Conservation (phyloP, 441 rosid genomes). For the Adansonia grandidieri region DNA sequence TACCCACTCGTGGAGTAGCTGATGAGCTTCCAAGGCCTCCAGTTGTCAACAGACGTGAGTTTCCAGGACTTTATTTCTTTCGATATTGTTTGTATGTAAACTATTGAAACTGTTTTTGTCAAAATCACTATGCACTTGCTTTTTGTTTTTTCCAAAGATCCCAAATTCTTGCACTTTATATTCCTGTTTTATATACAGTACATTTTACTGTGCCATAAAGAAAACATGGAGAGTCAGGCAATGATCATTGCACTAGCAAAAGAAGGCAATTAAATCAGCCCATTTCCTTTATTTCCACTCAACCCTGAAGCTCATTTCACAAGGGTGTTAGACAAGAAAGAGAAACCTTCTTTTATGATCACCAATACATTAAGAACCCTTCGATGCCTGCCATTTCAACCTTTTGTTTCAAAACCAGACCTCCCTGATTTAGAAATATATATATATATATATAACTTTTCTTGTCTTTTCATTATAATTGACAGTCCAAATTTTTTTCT, state of each 20-base stretch:
- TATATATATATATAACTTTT: background rate
- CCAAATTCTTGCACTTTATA: slow-evolving; percentile 1
- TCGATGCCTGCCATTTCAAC: slow-evolving; percentile 23
- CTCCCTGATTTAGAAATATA: slow-evolving; percentile 24
- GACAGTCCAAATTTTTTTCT: background rate
- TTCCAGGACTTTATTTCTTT: slow-evolving; percentile 29
- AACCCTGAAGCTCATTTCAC: background rate
- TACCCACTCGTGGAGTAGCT: slow-evolving; percentile 37
- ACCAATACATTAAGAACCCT: slow-evolving; percentile 3
- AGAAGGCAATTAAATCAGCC: background rate
- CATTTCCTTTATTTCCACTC: background rate
- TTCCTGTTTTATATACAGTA: background rate
- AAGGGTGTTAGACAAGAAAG: background rate
- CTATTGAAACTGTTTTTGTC: background rate
- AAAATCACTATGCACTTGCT: background rate
- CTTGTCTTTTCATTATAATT: slow-evolving; percentile 3
- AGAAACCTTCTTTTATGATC: slow-evolving; percentile 8
- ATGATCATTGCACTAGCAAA: slow-evolving; percentile 24
- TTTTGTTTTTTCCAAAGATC: background rate
- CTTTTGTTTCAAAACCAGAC: slow-evolving; percentile 1
- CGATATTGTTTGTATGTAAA: too few species aligned
- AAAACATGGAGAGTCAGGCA: background rate
- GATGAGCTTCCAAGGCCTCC: slow-evolving; percentile 49
- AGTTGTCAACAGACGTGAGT: slow-evolving; percentile 42
- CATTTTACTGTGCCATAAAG: background rate